Conservation (phyloP, 768 basidiomycete genomes). For the Panellus pusillus region DNA sequence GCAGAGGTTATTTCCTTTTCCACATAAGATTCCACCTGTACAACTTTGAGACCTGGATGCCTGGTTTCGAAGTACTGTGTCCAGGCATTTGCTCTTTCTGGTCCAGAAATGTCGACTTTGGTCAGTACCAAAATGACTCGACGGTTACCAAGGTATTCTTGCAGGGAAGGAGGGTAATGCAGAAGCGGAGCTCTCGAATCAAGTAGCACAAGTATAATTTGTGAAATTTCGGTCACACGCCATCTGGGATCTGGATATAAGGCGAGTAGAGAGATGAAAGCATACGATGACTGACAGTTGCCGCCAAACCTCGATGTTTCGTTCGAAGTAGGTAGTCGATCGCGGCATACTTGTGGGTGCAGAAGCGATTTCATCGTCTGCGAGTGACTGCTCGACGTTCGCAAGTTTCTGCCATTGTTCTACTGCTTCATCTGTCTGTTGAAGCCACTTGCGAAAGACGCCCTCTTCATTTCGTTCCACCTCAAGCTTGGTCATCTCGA, state of each 20-base stretch:
- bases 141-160: slow-evolving; percentile 54
- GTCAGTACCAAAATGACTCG: slow-evolving; percentile 77
- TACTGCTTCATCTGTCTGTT: slow-evolving; percentile 58
- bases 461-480: slow-evolving; percentile 91
- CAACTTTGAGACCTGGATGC: slow-evolving; percentile 59
- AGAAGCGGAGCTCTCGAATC: slow-evolving; percentile 88
- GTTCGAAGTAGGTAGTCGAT: slow-evolving; percentile 81
- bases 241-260: slow-evolving; percentile 51
- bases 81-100: slow-evolving; percentile 65
- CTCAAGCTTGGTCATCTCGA: slow-evolving; percentile 83
- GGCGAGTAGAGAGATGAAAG: slow-evolving; percentile 10
- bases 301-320: slow-evolving; percentile 93
- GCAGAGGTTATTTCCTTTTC: slow-evolving; percentile 42
- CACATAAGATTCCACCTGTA: slow-evolving; percentile 78
- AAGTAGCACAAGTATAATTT: slow-evolving; percentile 84
- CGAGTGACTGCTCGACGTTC: not conserved
- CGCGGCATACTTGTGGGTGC: slow-evolving; percentile 41
- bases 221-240: slow-evolving; percentile 90
- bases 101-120: slow-evolving; percentile 84
- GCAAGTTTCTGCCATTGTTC: slow-evolving; percentile 44
- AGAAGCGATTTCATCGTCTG: not conserved
- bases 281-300: slow-evolving; percentile 63
- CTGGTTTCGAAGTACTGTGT: slow-evolving; percentile 51
- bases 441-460: slow-evolving; percentile 66
- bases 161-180: slow-evolving; percentile 82